Evolutionary conservation across 2,329 filamentous ascomycete species (phyloP).

Genomic region (Ophiostoma populinum): DNA sequence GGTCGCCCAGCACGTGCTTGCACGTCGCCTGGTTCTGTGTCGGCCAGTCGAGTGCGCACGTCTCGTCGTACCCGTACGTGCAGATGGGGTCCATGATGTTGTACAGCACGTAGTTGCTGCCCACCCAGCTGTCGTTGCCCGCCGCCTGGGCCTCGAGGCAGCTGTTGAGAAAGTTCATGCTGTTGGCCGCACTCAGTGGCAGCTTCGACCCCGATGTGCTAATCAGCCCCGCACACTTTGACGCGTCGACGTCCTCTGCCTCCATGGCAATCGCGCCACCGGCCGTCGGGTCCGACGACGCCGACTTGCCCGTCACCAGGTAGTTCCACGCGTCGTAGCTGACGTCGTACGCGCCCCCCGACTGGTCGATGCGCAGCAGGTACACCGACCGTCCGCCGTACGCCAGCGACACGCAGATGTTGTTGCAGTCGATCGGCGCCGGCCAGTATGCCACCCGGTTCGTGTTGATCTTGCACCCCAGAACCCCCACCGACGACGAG

Average conservation of each 20-base stretch:
- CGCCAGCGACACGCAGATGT: conserved; percentile 36
- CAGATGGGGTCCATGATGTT: conserved; percentile 34
- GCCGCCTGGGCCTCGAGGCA: conserved; percentile 21
- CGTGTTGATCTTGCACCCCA: conserved; percentile 41
- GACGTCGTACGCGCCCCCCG: conserved; percentile 37
- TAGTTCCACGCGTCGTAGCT: conserved; percentile 44
- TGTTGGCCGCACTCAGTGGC: conserved; percentile 27
- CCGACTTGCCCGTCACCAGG: conserved; percentile 27
- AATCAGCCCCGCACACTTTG: conserved; percentile 31
- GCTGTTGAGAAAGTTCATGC: conserved; percentile 33
- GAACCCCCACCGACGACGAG: conserved; percentile 36
- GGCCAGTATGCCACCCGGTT: conserved; percentile 45
- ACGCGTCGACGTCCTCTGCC: conserved; percentile 25
- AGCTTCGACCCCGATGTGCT: conserved; percentile 19
- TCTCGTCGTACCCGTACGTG: conserved; percentile 27
- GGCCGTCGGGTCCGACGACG: conserved; percentile 24
- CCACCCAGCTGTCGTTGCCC: conserved; percentile 26
- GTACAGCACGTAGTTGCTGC: conserved; percentile 28
- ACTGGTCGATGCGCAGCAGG: conserved; percentile 39
- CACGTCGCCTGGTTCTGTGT: conserved; percentile 27
- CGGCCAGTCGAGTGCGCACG: conserved; percentile 26
- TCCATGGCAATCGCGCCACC: conserved; percentile 32
- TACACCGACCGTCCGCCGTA: conserved; percentile 30
- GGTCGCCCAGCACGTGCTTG: conserved; percentile 23
- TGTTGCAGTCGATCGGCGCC: conserved; percentile 29